Percentiles rank a stretch among this genome's conserved stretches.
phyloP scores from a whole-genome alignment of 148 eudicot species.

The Fagopyrum esculentum region DNA sequence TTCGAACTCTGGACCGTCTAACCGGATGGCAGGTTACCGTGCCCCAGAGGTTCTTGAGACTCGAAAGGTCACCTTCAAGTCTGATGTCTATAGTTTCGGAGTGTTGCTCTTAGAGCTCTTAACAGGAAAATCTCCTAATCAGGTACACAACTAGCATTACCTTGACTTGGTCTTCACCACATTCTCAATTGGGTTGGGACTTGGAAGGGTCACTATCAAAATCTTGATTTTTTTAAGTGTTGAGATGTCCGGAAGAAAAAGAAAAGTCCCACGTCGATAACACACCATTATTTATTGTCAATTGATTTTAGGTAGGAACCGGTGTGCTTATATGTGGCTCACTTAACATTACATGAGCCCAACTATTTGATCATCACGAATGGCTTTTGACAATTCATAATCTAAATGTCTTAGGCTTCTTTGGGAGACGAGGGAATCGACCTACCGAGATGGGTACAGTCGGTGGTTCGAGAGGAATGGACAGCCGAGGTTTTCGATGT shows the following conservation, averaged over 20 bases:
- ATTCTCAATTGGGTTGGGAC: neutral
- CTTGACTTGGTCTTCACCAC: neutral
- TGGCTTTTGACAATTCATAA: neutral
- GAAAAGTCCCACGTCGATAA: too few relatives aligned
- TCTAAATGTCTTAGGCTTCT: constrained; percentile 23
- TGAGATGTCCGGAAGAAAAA: too few relatives aligned
- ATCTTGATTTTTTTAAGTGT: too few relatives aligned
- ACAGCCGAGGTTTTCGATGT: constrained; percentile 91
- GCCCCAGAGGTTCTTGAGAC: constrained; percentile 88
- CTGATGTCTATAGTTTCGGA: constrained; percentile 92
- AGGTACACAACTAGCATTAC: constrained; percentile 20
- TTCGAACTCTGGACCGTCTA: constrained; percentile 30
- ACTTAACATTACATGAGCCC: too few relatives aligned
- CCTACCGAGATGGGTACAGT: constrained; percentile 93
- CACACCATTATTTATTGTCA: too few relatives aligned
- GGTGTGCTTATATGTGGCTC: too few relatives aligned
- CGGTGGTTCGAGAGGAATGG: constrained; percentile 95
- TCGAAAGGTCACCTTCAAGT: constrained; percentile 62
- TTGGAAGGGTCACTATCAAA: too few relatives aligned
- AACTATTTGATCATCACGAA: neutral
- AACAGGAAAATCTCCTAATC: constrained; percentile 93
- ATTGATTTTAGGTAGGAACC: too few relatives aligned
- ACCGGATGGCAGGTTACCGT: constrained; percentile 75
- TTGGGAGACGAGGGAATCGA: constrained; percentile 97
- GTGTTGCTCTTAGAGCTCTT: constrained; percentile 69